Percentiles rank a stretch among this genome's conserved stretches.
phyloP scores from a whole-genome alignment of 257 asterid genomes.

The Petunia secreta region DNA sequence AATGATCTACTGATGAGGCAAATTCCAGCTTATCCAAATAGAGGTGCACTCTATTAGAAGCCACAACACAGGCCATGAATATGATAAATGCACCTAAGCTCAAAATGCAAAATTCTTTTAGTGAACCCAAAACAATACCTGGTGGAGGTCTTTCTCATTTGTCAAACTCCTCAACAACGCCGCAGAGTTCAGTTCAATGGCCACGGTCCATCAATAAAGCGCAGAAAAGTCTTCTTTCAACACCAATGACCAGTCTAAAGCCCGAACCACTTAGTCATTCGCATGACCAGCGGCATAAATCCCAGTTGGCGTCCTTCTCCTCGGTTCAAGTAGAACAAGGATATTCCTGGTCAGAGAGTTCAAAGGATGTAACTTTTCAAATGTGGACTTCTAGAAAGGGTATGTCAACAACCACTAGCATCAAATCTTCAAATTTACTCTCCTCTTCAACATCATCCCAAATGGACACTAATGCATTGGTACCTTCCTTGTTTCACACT shows the following conservation, averaged over 20 bases:
- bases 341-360: constrained; percentile 45
- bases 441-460: constrained; percentile 44
- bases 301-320: constrained; percentile 50
- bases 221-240: constrained; percentile 43
- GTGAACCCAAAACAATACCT: constrained; percentile 50
- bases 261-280: constrained; percentile 71
- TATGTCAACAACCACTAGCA: constrained; percentile 45
- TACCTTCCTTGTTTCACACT: constrained; percentile 21
- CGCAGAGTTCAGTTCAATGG: constrained; percentile 50
- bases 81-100: constrained; percentile 53
- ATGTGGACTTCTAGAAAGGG: constrained; percentile 61
- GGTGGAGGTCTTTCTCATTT: constrained; percentile 40
- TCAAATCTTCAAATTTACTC: constrained; percentile 38
- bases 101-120: constrained; percentile 54
- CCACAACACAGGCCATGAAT: constrained; percentile 51
- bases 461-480: constrained; percentile 49
- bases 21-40: constrained; percentile 57
- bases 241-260: constrained; percentile 60
- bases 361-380: constrained; percentile 64
- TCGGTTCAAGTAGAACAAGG: constrained; percentile 51
- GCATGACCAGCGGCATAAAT: constrained; percentile 52
- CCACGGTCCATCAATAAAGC: constrained; percentile 42
- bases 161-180: constrained; percentile 45
- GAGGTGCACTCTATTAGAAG: constrained; percentile 47
- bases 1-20: constrained; percentile 70